A percentile compares a stretch with the other conserved stretches of the same genome.
Evolutionary conservation across 2,329 filamentous ascomycete genomes (phyloP).

Genomic region (Cordyceps javanica): DNA sequence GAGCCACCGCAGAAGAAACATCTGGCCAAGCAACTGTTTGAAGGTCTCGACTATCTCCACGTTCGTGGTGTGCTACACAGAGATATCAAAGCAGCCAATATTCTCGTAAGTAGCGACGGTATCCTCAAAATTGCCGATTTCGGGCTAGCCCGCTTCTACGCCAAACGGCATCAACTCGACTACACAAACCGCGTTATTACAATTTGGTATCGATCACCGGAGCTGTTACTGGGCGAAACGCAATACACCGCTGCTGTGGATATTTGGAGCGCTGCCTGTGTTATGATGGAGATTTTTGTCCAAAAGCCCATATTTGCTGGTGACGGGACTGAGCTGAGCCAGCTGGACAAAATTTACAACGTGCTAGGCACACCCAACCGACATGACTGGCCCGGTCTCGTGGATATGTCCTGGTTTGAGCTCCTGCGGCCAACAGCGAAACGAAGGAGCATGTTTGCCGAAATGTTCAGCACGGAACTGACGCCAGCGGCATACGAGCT

Average conservation of each 20-base stretch:
- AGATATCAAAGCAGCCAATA: conserved; percentile 98
- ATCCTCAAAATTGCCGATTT: conserved; percentile 93
- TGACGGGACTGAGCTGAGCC: conserved; percentile 90
- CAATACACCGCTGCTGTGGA: conserved; percentile 86
- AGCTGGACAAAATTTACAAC: conserved; percentile 94
- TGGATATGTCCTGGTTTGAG: conserved; percentile 97
- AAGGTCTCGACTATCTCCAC: conserved; percentile 90
- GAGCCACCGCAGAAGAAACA: conserved; percentile 86
- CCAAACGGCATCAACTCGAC: conserved; percentile 83
- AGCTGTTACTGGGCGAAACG: conserved; percentile 85
- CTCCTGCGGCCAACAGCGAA: conserved; percentile 73
- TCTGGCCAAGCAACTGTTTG: conserved; percentile 85
- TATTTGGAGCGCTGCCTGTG: conserved; percentile 95
- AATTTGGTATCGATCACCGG: conserved; percentile 93
- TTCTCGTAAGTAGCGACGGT: conserved; percentile 84
- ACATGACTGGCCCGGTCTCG: conserved; percentile 78
- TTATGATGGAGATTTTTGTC: conserved; percentile 94
- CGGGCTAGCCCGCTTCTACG: conserved; percentile 91
- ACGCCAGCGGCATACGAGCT: conserved; percentile 79
- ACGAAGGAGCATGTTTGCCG: conserved; percentile 68
- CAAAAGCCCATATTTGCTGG: conserved; percentile 90
- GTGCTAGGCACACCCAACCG: conserved; percentile 82
- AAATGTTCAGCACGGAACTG: conserved; percentile 73
- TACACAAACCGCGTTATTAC: conserved; percentile 99
- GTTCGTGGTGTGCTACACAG: conserved; percentile 89